These are phyloP conservation scores for Porcisia hertigi DNA, from an alignment of 208 protist species.

Conservation along the genomic window DNA sequence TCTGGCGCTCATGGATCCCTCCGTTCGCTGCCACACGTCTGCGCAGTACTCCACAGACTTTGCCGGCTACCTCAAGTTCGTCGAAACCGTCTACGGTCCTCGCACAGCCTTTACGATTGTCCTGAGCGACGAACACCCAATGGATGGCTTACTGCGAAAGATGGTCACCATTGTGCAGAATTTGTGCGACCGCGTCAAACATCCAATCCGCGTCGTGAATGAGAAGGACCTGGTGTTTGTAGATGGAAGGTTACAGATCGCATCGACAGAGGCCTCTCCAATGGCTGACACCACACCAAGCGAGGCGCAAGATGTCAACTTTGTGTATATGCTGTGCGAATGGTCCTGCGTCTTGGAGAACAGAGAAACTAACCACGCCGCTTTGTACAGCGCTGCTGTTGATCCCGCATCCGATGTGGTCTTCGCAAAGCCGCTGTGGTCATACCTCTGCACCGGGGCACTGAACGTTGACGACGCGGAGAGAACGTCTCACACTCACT, in stretches of 20 bases:
- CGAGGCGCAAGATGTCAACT: conserved; percentile 47
- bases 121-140: conserved; percentile 13
- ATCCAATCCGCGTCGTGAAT: conserved; percentile 54
- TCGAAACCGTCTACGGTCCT: conserved; percentile 50
- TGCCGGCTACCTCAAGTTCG: conserved; percentile 44
- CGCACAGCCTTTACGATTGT: conserved; percentile 72
- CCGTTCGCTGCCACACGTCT: conserved; percentile 30
- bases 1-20: conserved; percentile 25
- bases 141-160: conserved; percentile 40
- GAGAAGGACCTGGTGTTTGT: conserved; percentile 50
- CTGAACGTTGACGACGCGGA: conserved; percentile 28
- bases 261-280: conserved; percentile 11
- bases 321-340: conserved; percentile 55
- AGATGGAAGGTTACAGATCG: conserved; percentile 41
- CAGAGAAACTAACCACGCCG: conserved; percentile 28
- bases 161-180: conserved; percentile 35
- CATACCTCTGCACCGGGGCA: conserved; percentile 51
- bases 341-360: conserved; percentile 57
- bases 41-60: conserved; percentile 57
- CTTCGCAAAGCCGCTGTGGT: conserved; percentile 78
- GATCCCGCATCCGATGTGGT: conserved; percentile 58
- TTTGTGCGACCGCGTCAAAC: conserved; percentile 51
- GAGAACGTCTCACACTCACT: conserved; percentile 5
- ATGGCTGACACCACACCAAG: conserved; percentile 11
- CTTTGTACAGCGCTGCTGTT: conserved; percentile 57